These are phyloP conservation scores for Alternaria infectoria DNA, from an alignment of 2,329 filamentous ascomycete genomes.

Conservation along the genomic window DNA sequence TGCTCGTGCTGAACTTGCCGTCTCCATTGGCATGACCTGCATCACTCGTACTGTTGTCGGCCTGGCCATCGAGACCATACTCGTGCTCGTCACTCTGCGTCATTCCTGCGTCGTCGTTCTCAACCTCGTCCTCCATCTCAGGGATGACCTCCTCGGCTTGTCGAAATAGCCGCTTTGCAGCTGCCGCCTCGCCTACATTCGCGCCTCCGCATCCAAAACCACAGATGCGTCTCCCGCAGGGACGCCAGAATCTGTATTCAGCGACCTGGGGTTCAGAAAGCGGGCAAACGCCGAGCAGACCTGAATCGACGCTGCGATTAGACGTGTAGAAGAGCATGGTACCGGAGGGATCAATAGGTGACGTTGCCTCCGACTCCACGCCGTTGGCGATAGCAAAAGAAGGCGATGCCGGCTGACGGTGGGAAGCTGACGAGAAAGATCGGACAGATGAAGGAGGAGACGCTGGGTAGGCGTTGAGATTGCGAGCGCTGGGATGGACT, in stretches of 20 bases:
- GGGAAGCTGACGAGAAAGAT: background rate
- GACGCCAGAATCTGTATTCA: conserved; percentile 47
- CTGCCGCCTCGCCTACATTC: conserved; percentile 35
- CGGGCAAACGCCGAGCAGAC: conserved; percentile 38
- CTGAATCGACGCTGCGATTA: conserved; percentile 33
- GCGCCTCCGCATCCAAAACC: conserved; percentile 41
- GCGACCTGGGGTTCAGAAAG: conserved; percentile 43
- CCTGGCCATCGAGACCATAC: conserved; percentile 5
- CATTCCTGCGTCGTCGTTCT: background rate
- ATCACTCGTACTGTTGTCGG: background rate
- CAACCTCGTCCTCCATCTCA: background rate
- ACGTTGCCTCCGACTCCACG: conserved; percentile 25
- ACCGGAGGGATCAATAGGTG: conserved; percentile 34
- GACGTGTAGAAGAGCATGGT: conserved; percentile 41
- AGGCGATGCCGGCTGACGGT: background rate
- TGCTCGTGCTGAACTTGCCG: conserved; percentile 1
- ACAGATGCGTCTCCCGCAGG: conserved; percentile 38
- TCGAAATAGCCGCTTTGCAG: conserved; percentile 41
- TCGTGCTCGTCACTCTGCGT: background rate
- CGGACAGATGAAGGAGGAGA: background rate
- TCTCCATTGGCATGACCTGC: background rate
- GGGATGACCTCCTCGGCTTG: conserved; percentile 23
- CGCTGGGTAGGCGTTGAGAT: background rate
- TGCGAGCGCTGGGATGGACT: conserved; percentile 5
- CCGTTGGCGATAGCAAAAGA: conserved; percentile 41